These are phyloP conservation scores for Suillus ampliporus DNA, from an alignment of 768 basidiomycete species.

Conservation along the genomic window DNA sequence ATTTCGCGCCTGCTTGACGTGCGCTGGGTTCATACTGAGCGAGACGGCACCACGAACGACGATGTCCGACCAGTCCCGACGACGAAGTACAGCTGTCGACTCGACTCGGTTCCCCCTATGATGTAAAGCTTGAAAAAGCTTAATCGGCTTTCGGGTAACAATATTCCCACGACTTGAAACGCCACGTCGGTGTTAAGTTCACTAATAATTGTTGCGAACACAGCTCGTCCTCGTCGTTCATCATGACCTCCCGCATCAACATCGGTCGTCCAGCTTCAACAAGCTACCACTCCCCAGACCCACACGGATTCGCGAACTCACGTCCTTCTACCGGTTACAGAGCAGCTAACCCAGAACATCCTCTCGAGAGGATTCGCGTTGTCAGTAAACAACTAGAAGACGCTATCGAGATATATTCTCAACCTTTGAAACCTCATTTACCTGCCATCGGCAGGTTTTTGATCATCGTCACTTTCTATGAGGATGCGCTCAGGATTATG, in stretches of 20 bases:
- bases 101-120: constrained; percentile 4
- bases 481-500: constrained; percentile 92
- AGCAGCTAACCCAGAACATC: constrained; percentile 82
- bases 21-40: background rate
- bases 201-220: no score
- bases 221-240: constrained; percentile 17
- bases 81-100: background rate
- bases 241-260: constrained; percentile 83
- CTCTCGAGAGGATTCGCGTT: constrained; percentile 75
- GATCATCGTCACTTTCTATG: constrained; percentile 97
- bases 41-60: background rate
- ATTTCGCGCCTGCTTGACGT: constrained; percentile 14
- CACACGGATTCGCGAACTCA: constrained; percentile 80
- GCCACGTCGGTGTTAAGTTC: constrained; percentile 9
- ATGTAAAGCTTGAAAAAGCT: background rate
- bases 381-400: constrained; percentile 86
- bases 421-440: constrained; percentile 92
- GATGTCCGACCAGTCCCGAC: background rate
- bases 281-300: constrained; percentile 65
- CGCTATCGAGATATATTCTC: constrained; percentile 87
- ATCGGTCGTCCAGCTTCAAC: constrained; percentile 73
- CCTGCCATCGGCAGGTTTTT: constrained; percentile 95
- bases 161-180: constrained; percentile 2
- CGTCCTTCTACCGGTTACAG: constrained; percentile 74
- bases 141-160: background rate